phyloP scores from a whole-genome alignment of 2,329 filamentous ascomycete genomes.

The Alternaria sp. region DNA sequence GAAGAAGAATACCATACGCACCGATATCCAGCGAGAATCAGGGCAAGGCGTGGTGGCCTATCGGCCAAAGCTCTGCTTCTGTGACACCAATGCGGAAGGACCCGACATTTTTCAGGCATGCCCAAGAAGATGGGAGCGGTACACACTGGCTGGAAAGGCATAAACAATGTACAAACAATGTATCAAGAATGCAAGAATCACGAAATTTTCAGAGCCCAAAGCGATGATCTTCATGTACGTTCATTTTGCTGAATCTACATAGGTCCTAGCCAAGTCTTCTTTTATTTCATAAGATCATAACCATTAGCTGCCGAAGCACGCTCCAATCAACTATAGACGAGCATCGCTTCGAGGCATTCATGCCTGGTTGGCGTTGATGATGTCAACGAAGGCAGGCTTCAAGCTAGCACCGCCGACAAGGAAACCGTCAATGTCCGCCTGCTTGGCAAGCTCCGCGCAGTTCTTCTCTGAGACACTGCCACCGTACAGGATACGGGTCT shows the following conservation, averaged over 20 bases:
- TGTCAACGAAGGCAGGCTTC: conserved; percentile 88
- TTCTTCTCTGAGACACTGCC: conserved; percentile 99
- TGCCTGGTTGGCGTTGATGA: conserved; percentile 66
- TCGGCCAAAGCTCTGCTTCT: not conserved
- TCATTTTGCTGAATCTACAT: conserved; percentile 10
- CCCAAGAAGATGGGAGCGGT: not conserved
- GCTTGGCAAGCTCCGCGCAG: conserved; percentile 88
- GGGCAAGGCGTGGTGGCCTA: not conserved
- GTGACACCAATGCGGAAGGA: not conserved
- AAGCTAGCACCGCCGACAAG: conserved; percentile 94
- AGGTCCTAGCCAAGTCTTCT: not conserved
- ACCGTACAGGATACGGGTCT: conserved; percentile 94
- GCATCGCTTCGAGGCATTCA: conserved; percentile 46
- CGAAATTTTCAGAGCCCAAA: not conserved
- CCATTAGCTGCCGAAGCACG: not conserved
- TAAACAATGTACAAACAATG: conserved; percentile 28
- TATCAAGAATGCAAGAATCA: conserved; percentile 13
- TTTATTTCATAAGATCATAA: conserved; percentile 3
- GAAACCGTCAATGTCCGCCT: conserved; percentile 97
- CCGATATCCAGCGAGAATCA: not conserved
- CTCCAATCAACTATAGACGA: conserved; percentile 44
- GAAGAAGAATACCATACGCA: not conserved
- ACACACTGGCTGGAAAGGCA: not conserved
- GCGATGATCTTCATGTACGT: conserved; percentile 3
- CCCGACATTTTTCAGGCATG: not conserved